These are phyloP conservation scores for Helicocarpus griseus DNA, from an alignment of 2,329 filamentous ascomycete genomes.

Conservation along the genomic window DNA sequence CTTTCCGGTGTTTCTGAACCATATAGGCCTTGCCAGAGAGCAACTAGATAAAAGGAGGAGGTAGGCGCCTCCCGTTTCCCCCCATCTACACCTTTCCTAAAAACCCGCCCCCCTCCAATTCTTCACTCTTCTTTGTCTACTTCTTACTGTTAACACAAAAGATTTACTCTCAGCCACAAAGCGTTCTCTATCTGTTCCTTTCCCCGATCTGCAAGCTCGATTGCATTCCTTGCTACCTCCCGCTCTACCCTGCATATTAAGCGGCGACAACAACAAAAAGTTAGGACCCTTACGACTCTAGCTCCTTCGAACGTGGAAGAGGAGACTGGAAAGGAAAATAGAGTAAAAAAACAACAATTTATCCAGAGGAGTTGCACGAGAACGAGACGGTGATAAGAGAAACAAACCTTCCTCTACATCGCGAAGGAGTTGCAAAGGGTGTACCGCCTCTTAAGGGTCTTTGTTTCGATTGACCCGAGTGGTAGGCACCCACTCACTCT, in stretches of 20 bases:
- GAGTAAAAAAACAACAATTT: background rate
- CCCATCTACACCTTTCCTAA: background rate
- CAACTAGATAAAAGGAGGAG: constrained; percentile 1
- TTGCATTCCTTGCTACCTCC: background rate
- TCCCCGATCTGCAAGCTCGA: background rate
- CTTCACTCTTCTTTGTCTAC: background rate
- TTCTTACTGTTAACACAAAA: background rate
- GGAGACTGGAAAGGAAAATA: background rate
- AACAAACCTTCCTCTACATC: background rate
- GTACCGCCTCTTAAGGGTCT: background rate
- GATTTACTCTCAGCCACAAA: background rate
- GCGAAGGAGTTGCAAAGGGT: background rate
- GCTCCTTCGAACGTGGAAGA: background rate
- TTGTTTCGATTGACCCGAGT: background rate
- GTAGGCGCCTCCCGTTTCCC: background rate
- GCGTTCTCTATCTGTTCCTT: background rate
- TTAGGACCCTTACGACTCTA: background rate
- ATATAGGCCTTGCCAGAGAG: background rate
- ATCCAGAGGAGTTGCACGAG: background rate
- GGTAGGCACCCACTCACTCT: constrained; percentile 8
- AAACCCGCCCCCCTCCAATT: background rate
- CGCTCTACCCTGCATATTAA: background rate
- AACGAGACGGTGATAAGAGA: background rate
- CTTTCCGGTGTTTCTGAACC: background rate
- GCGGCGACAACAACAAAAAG: background rate